These are phyloP conservation scores for Microbotryum lychnidis-dioicae DNA, from an alignment of 1,284 basidiomycete genomes.

Conservation along the genomic window DNA sequence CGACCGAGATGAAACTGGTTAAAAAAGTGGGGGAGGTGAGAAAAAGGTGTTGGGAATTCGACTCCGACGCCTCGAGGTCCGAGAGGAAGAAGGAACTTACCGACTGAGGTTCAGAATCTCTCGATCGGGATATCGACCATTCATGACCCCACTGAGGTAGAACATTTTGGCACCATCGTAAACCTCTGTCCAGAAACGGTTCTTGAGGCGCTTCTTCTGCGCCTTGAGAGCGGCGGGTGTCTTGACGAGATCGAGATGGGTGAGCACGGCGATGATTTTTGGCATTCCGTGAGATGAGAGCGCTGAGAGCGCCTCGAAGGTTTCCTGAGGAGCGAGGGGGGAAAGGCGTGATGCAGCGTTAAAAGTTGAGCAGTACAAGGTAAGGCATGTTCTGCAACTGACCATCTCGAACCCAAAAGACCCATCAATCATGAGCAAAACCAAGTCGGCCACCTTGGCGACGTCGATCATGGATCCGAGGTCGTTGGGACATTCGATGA, in stretches of 20 bases:
- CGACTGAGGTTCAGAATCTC: conserved; percentile 93
- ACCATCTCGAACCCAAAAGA: conserved; percentile 99
- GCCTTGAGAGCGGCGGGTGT: conserved; percentile 76
- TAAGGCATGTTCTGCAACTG: conserved; percentile 30
- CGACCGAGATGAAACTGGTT: conserved; percentile 67
- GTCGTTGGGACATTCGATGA: conserved; percentile 96
- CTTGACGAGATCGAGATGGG: conserved; percentile 95
- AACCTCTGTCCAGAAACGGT: conserved; percentile 99
- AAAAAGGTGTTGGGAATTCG: no score
- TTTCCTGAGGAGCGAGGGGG: conserved; percentile 57
- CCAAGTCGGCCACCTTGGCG: conserved; percentile 91
- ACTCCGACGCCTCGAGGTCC: no score
- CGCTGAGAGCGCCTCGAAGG: conserved; percentile 96
- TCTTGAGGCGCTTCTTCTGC: conserved; percentile 92
- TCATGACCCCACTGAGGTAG: conserved; percentile 94
- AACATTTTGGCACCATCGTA: conserved; percentile 98
- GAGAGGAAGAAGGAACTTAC: conserved; percentile 8
- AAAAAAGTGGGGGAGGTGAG: no score
- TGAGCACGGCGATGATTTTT: conserved; percentile 92
- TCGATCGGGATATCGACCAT: conserved; percentile 93
- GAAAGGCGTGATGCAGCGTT: neutral
- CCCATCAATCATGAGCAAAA: conserved; percentile 94
- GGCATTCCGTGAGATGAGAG: conserved; percentile 96
- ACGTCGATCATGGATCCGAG: conserved; percentile 97
- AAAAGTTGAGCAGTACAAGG: neutral